phyloP scores from a whole-genome alignment of 2,329 filamentous ascomycete species.

The Phaeosphaeria sp. region DNA sequence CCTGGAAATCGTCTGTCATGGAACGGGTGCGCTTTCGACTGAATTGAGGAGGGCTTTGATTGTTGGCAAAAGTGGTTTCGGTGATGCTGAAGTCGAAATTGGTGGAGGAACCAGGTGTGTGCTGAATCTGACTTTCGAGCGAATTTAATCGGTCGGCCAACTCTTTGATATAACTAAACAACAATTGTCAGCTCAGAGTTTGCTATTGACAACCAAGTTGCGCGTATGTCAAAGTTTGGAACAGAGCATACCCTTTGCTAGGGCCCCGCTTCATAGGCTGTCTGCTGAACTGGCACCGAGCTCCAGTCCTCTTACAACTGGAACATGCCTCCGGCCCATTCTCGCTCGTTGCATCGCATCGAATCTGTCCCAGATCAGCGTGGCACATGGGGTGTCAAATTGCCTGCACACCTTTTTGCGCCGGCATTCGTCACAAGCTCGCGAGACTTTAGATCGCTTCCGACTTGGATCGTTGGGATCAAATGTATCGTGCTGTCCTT shows the following conservation, averaged over 20 bases:
- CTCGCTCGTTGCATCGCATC: conserved; percentile 50
- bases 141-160: conserved; percentile 48
- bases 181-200: conserved; percentile 13
- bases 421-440: conserved; percentile 51
- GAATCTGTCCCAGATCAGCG: conserved; percentile 40
- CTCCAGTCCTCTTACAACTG: conserved; percentile 49
- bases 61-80: conserved; percentile 40
- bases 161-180: conserved; percentile 50
- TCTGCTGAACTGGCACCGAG: conserved; percentile 50
- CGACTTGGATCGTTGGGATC: conserved; percentile 45
- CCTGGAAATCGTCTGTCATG: conserved; percentile 46
- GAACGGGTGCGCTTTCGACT: conserved; percentile 48
- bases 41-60: conserved; percentile 40
- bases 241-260: conserved; percentile 46
- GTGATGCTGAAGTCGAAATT: conserved; percentile 39
- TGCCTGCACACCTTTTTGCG: conserved; percentile 47
- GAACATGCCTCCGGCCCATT: conserved; percentile 50
- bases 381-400: not conserved
- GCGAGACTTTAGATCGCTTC: conserved; percentile 51
- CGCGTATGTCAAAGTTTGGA: not conserved
- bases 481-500: conserved; percentile 43
- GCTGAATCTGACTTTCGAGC: conserved; percentile 47
- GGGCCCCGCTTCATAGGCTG: conserved; percentile 52
- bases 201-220: not conserved
- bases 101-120: conserved; percentile 32